These are phyloP conservation scores for Boletus eberwhitei DNA, from an alignment of 768 basidiomycete genomes.

Conservation along the genomic window DNA sequence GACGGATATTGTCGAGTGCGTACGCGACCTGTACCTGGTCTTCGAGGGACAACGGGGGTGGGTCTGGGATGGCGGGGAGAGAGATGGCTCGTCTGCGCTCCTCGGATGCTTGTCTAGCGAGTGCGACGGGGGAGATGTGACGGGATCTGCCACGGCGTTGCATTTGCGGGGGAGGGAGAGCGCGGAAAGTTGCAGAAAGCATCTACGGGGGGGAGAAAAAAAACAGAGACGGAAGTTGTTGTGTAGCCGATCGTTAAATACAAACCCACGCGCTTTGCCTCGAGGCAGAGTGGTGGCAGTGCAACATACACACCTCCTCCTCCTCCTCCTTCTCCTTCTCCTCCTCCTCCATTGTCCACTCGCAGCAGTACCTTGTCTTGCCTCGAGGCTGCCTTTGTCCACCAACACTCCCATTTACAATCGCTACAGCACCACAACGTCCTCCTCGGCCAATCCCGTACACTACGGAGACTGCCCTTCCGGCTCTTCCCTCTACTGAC, in stretches of 20 bases:
- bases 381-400: conserved; percentile 5
- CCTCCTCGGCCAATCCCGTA: neutral
- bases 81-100: conserved; percentile 30
- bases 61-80: neutral
- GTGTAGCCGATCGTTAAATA: neutral
- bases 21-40: conserved; percentile 69
- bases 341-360: too few relatives aligned
- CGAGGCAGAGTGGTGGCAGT: neutral
- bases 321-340: too few relatives aligned
- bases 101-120: conserved; percentile 42
- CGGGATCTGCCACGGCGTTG: conserved; percentile 42
- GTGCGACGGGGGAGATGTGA: conserved; percentile 39
- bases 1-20: conserved; percentile 62
- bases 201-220: neutral
- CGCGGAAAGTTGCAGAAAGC: conserved; percentile 28
- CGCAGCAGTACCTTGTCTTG: too few relatives aligned
- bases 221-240: too few relatives aligned
- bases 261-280: neutral
- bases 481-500: neutral
- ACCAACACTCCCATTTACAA: neutral
- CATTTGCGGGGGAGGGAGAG: conserved; percentile 21
- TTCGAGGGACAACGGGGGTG: conserved; percentile 42
- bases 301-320: neutral
- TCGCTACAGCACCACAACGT: neutral
- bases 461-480: too few relatives aligned